Evolutionary conservation across 2,329 filamentous ascomycete genomes (phyloP), one percentile per base, ranked within the genome.

Genomic region (Diaporthe citriasiana): DNA sequence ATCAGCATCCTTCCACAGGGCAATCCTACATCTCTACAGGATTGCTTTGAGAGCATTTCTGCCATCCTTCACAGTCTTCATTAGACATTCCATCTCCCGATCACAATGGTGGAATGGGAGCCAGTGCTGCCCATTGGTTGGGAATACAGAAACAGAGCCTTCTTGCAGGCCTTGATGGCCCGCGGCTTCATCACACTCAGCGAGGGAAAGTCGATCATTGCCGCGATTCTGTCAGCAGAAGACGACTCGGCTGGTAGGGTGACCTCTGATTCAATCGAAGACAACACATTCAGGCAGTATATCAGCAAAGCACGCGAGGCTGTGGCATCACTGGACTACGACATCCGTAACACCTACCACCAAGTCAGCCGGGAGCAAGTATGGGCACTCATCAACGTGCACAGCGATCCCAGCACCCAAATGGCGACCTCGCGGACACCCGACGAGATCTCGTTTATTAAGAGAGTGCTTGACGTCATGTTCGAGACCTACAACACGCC

Each of bases 401-500:
- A 93, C 13, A 95, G 93, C 75, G 97, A 99, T 82, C 87, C 93
- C 0, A 86, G 96, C 74, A 97, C 95, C 0, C 96, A 98, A 79
- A 88, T 98, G 51, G 95, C 95, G 2, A 98, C 97, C 0, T 91
- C 90, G 0, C 94, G 93, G 80, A 89, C 88, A 10, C 86, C 94
- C 0, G 95, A 98, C 77, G 95, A 98, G 84, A 94, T 98, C 42
- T 91, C 93, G 0, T 99, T 95, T 81, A 90, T 98, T 71, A 97
- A 97, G 83, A 89, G 97, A 12, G 82, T 98, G 4, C 89, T 99
- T 0, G 95, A 98, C 81, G 91, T 90, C 78, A 97, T 99, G 90
- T 99, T 98, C 81, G 94, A 97, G 76, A 93, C 90, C 27, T 92
- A 95, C 85, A 98, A 98, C 80, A 94, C 92, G 0, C 88, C 87